phyloP scores from a whole-genome alignment of 257 asterid species.

The Catharanthus roseus region DNA sequence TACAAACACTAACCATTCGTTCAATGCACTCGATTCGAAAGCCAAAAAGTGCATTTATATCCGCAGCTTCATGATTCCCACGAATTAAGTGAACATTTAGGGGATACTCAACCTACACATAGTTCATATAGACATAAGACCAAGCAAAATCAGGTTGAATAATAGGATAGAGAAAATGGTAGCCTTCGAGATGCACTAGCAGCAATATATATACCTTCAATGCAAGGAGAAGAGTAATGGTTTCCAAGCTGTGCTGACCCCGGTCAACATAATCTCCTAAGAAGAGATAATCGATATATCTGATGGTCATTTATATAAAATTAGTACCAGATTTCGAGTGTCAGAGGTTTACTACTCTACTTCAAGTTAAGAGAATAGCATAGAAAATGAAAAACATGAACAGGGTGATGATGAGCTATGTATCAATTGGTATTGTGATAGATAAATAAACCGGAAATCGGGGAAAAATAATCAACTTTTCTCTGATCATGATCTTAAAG shows the following conservation, averaged over 20 bases:
- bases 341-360: neutral
- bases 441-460: neutral
- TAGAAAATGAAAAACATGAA: neutral
- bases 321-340: conserved; percentile 19
- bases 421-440: neutral
- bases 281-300: conserved; percentile 95
- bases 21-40: conserved; percentile 98
- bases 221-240: conserved; percentile 90
- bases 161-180: conserved; percentile 6
- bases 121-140: conserved; percentile 10
- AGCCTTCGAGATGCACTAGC: conserved; percentile 15
- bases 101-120: conserved; percentile 78
- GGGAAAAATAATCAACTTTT: neutral
- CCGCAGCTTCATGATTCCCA: conserved; percentile 99
- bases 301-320: conserved; percentile 33
- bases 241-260: conserved; percentile 98
- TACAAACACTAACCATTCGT: conserved; percentile 64
- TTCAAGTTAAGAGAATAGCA: neutral
- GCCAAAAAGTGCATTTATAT: conserved; percentile 98
- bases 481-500: neutral
- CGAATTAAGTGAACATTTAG: conserved; percentile 88
- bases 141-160: conserved; percentile 17
- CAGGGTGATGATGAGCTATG: neutral
- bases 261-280: conserved; percentile 99
- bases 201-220: conserved; percentile 53